Evolutionary conservation across 768 basidiomycete genomes (phyloP).

Genomic region (Tylopilus felleus): DNA sequence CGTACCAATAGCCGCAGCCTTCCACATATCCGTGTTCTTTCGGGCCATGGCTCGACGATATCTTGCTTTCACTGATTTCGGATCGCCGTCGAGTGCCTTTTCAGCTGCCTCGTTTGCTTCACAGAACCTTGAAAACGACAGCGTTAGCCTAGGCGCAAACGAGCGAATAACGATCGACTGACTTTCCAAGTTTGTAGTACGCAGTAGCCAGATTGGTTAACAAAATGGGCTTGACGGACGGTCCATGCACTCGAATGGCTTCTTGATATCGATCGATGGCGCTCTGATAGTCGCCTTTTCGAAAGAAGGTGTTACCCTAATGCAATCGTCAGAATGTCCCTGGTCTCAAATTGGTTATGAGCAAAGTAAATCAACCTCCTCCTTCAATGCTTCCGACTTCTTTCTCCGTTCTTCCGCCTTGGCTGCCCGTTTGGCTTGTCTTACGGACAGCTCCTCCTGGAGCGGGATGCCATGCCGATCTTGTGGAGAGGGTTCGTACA

Average conservation of each 20-base stretch:
- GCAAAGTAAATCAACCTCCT: constrained; percentile 16
- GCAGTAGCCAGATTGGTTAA: constrained; percentile 42
- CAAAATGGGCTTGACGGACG: constrained; percentile 30
- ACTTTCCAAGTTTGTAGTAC: constrained; percentile 41
- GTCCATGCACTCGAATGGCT: constrained; percentile 37
- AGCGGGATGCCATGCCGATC: not conserved
- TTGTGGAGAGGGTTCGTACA: not conserved
- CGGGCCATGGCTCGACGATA: constrained; percentile 34
- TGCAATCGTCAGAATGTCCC: constrained; percentile 8
- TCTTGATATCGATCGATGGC: constrained; percentile 36
- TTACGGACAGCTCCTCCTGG: not conserved
- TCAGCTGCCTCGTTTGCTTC: constrained; percentile 28
- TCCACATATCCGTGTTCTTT: constrained; percentile 17
- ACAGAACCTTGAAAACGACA: constrained; percentile 11
- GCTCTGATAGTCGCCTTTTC: constrained; percentile 35
- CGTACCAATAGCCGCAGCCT: constrained; percentile 20
- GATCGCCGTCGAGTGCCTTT: constrained; percentile 26
- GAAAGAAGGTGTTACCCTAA: constrained; percentile 43
- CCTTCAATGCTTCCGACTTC: constrained; percentile 25
- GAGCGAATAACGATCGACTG: not conserved
- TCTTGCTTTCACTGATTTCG: constrained; percentile 31
- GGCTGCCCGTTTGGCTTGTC: constrained; percentile 10
- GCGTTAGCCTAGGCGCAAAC: not conserved
- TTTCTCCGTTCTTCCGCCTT: constrained; percentile 12
- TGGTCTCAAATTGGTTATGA: not conserved